These are phyloP conservation scores for Trichopus zeylanicus DNA, from an alignment of 116 monocot genomes.

Conservation along the genomic window DNA sequence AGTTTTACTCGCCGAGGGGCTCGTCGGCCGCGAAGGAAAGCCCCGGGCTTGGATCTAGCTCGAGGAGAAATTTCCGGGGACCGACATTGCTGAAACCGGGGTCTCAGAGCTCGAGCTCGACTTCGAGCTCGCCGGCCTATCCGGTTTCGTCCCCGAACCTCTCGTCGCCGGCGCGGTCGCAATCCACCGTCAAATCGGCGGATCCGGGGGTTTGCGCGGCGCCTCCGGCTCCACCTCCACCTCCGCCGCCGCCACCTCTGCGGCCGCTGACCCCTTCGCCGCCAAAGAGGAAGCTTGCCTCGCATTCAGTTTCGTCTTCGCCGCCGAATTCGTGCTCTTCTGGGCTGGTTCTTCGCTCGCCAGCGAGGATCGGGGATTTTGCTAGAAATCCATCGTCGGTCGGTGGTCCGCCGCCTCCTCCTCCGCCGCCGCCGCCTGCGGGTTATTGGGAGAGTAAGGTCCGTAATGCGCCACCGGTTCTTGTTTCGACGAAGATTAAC, in stretches of 20 bases:
- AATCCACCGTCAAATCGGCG: constrained; percentile 6
- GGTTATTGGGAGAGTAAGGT: constrained; percentile 24
- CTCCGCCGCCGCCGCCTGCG: constrained; percentile 12
- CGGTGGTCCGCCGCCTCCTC: background rate
- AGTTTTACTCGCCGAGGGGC: constrained; percentile 40
- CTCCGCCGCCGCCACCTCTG: background rate
- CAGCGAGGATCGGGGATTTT: background rate
- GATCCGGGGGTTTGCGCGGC: background rate
- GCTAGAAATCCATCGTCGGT: background rate
- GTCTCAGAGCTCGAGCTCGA: constrained; percentile 20
- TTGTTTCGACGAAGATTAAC: background rate
- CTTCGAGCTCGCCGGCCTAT: constrained; percentile 32
- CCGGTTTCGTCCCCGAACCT: constrained; percentile 25
- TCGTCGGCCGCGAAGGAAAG: constrained; percentile 14
- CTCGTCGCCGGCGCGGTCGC: constrained; percentile 15
- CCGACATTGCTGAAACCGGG: constrained; percentile 11
- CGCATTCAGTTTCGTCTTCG: too few relatives aligned
- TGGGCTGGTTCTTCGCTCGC: constrained; percentile 13
- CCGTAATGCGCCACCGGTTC: constrained; percentile 5
- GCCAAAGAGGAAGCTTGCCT: constrained; percentile 13
- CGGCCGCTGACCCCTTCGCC: constrained; percentile 25
- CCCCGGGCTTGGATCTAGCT: constrained; percentile 5
- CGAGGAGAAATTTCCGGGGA: background rate
- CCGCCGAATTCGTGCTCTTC: too few relatives aligned
- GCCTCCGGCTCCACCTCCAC: constrained; percentile 2